Base-by-base conservation (phyloP, 805 yeast genomes). In the Saccharomyces jurei region DNA sequence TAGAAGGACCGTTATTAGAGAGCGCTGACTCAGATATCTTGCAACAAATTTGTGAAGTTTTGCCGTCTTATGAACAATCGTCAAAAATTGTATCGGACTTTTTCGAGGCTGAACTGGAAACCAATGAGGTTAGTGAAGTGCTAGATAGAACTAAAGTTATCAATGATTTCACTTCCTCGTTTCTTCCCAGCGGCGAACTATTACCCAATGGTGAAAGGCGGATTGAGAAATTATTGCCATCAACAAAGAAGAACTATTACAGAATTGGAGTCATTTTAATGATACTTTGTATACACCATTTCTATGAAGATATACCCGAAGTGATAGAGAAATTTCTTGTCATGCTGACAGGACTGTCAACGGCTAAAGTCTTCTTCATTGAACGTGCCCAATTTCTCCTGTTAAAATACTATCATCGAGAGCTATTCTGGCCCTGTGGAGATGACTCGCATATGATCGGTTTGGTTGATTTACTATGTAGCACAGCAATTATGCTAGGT, bases 361-460 rank as follows among this genome's bases (percentile, higher is more conserved):
- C 68, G 6, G 60, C 63, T 2, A 70, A 70, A 48, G 57, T 57
- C 13, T 63, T 56, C 52, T 69, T 55, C 47, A 30, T 68, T 11
- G 73, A 70, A 50, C 60, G 63, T 25, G 60, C 58, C 2, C 72
- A 69, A 52, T 63, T 61, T 46, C 48, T 67, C 9, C 32, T 68
- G 17, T 50, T 68, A 17, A 52, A 63, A 31, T 55, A 56, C 48
- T 52, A 53, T 26, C 52, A 52, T 31, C n/a, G 27, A 1, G 25
- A 36, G 1, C 28, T 26, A 3, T 56, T 46, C 26, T 17, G 46
- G 5, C 52, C 59, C 13, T 67, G 64, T 10, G 64, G 64, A 26
- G 72, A 69, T 46, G 54, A 60, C 32, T 52, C 70, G 1, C 64
- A 64, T 50, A 25, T 61, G 9, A 50, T 60, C 9, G 49, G 50